A percentile compares a stretch with the other conserved stretches of the same genome.
These are phyloP conservation scores for Centaurea solstitialis DNA, from an alignment of 129 eudicot genomes.

Conservation along the genomic window DNA sequence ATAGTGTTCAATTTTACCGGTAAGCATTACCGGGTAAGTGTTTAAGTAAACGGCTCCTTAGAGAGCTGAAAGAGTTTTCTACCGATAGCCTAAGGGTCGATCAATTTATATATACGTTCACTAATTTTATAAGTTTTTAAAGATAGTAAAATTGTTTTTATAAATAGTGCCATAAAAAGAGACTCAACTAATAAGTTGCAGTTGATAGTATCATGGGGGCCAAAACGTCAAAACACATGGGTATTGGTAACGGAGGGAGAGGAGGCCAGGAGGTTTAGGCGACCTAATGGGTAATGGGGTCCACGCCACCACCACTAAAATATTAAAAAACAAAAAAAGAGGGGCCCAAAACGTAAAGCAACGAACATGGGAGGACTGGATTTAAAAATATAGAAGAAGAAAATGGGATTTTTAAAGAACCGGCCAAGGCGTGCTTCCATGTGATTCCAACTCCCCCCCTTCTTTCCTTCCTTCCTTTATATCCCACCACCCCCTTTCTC, in stretches of 20 bases:
- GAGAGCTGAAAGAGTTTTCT: too few species aligned
- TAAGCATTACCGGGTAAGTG: too few species aligned
- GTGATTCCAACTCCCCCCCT: constrained; percentile 32
- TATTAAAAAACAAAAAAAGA: constrained; percentile 26
- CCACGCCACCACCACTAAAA: constrained; percentile 34
- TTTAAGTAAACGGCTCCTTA: too few species aligned
- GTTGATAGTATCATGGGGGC: background rate
- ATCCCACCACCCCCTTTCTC: constrained; percentile 41
- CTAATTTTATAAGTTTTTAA: too few species aligned
- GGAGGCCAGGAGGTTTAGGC: constrained; percentile 32
- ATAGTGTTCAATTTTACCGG: too few species aligned
- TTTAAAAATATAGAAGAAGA: background rate
- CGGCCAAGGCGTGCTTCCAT: constrained; percentile 48
- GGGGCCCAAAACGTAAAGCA: constrained; percentile 28
- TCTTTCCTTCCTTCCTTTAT: constrained; percentile 37
- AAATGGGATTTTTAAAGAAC: constrained; percentile 33
- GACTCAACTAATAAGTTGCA: background rate
- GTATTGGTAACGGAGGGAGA: background rate
- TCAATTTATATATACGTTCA: too few species aligned
- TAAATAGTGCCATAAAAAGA: too few species aligned
- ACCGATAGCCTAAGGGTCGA: too few species aligned
- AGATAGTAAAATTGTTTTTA: too few species aligned
- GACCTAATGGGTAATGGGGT: constrained; percentile 32
- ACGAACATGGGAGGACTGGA: constrained; percentile 14
- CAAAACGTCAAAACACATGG: background rate